These are phyloP conservation scores for Apiospora hydei DNA, from an alignment of 2,329 filamentous ascomycete genomes.

Conservation along the genomic window DNA sequence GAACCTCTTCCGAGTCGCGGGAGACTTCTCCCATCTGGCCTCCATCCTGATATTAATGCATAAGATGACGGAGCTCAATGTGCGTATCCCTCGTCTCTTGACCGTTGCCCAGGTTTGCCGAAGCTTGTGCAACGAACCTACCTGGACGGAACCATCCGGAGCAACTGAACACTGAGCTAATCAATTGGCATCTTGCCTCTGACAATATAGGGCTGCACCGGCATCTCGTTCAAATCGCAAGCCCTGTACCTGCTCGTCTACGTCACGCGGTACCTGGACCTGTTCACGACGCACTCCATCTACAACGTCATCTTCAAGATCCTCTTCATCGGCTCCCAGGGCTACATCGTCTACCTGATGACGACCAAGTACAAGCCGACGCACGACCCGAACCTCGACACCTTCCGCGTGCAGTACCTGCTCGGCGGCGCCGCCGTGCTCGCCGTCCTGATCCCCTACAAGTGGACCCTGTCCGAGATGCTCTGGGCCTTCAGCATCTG, in stretches of 20 bases:
- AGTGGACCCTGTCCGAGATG: conserved; percentile 84
- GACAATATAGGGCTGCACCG: conserved; percentile 80
- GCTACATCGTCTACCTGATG: conserved; percentile 98
- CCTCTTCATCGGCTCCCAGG: conserved; percentile 87
- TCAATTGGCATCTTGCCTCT: conserved; percentile 28
- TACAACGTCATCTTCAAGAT: conserved; percentile 98
- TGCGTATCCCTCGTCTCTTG: conserved; percentile 53
- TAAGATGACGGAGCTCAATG: conserved; percentile 94
- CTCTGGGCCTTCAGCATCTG: conserved; percentile 98
- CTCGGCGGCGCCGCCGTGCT: conserved; percentile 81
- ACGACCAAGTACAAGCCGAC: conserved; percentile 96
- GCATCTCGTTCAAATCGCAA: conserved; percentile 99
- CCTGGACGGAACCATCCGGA: neutral
- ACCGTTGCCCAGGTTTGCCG: neutral
- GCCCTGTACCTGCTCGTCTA: conserved; percentile 94
- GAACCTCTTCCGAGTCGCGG: conserved; percentile 66
- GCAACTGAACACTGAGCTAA: neutral
- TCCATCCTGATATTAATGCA: conserved; percentile 95
- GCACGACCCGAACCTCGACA: conserved; percentile 95
- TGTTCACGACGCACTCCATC: conserved; percentile 82
- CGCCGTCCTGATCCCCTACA: conserved; percentile 83
- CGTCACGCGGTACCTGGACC: conserved; percentile 89
- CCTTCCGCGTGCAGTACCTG: conserved; percentile 95
- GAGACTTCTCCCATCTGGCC: conserved; percentile 92
- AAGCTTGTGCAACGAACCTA: neutral